A percentile compares a stretch with the other conserved stretches of the same genome.
phyloP scores from a whole-genome alignment of 1,139 yeast genomes.

The Kodamaea anthophila region DNA sequence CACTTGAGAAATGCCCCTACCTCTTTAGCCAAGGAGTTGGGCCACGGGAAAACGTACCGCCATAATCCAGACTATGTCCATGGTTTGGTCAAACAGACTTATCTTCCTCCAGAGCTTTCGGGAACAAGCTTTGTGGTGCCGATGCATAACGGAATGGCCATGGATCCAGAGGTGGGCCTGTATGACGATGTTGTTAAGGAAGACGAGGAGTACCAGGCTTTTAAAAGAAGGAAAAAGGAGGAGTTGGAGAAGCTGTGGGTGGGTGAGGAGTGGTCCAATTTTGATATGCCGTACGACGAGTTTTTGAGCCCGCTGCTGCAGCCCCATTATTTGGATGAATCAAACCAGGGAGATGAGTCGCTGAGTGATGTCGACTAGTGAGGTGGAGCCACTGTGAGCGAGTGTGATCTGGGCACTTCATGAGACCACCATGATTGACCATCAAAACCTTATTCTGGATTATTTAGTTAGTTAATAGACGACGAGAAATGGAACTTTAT shows the following conservation, averaged over 20 bases:
- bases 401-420: too few species aligned
- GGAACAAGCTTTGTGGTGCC: conserved; percentile 32
- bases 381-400: too few species aligned
- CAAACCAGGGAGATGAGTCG: conserved; percentile 4
- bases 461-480: too few species aligned
- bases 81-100: conserved; percentile 69
- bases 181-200: conserved; percentile 19
- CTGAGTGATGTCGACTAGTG: too few species aligned
- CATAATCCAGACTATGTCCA: conserved; percentile 76
- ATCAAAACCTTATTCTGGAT: too few species aligned
- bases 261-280: conserved; percentile 17
- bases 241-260: conserved; percentile 6
- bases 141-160: conserved; percentile 27
- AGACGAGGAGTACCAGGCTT: conserved; percentile 23
- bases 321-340: conserved; percentile 3
- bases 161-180: conserved; percentile 24
- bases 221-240: conserved; percentile 16
- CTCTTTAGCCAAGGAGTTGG: conserved; percentile 76
- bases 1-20: conserved; percentile 96
- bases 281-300: conserved; percentile 34
- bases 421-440: too few species aligned
- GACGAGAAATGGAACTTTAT: too few species aligned
- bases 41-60: conserved; percentile 78
- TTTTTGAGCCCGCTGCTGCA: conserved; percentile 12
- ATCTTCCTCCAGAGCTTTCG: conserved; percentile 50